Percentiles rank a stretch among this genome's conserved stretches.
These are phyloP conservation scores for Fraxinus paxiana DNA, from an alignment of 305 asterid species.

Conservation along the genomic window DNA sequence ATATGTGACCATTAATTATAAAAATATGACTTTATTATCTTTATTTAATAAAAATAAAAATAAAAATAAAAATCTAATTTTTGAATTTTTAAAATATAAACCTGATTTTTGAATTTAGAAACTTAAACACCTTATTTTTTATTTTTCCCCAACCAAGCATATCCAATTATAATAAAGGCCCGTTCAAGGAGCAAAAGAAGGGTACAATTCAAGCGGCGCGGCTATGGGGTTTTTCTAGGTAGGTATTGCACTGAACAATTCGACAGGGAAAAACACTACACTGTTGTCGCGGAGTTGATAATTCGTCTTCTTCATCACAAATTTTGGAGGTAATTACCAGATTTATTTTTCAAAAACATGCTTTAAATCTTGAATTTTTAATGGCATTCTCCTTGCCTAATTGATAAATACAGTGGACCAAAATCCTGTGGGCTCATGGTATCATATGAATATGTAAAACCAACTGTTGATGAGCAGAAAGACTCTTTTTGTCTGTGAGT, in stretches of 20 bases:
- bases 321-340: neutral
- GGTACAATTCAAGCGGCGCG: neutral
- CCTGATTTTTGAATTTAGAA: no score
- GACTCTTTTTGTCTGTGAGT: neutral
- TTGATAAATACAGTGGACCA: neutral
- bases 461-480: neutral
- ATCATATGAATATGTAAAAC: neutral
- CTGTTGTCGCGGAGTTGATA: neutral
- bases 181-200: neutral
- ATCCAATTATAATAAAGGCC: neutral
- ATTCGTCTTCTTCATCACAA: neutral
- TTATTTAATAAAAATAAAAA: no score
- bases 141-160: no score
- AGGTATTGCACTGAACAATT: neutral
- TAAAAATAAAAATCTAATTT: no score
- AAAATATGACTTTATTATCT: no score
- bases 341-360: neutral
- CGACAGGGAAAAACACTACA: neutral
- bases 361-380: neutral
- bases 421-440: neutral
- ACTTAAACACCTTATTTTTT: no score
- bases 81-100: no score
- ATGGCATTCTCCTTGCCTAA: neutral
- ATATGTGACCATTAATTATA: no score
- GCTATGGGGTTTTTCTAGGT: neutral